phyloP scores from a whole-genome alignment of 805 yeast species.

The Metschnikowia anglica region DNA sequence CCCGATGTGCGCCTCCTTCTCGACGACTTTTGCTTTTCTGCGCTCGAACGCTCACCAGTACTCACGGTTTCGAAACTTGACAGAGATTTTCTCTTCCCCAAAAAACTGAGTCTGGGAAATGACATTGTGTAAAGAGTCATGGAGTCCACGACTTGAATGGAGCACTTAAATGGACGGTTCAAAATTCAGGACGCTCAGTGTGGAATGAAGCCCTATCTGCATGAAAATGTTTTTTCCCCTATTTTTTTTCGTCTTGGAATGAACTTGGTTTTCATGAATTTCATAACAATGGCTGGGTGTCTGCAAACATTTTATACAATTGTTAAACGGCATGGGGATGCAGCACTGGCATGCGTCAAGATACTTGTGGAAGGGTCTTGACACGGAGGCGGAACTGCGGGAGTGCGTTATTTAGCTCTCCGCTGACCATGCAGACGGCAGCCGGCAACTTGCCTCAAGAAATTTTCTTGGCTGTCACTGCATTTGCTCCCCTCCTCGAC shows the following conservation, averaged over 20 bases:
- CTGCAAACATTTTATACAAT: neutral
- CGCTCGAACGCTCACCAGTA: neutral
- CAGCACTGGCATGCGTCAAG: neutral
- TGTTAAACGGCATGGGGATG: no score
- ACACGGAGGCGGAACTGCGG: constrained; percentile 2
- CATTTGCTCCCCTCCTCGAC: no score
- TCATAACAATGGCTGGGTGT: no score
- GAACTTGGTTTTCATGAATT: no score
- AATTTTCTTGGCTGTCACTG: no score
- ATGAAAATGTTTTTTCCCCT: no score
- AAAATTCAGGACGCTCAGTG: neutral
- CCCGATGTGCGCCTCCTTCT: neutral
- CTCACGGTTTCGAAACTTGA: constrained; percentile 3
- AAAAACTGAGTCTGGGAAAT: constrained; percentile 3
- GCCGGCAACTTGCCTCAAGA: no score
- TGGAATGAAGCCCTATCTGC: no score
- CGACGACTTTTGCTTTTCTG: neutral
- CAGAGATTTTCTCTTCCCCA: constrained; percentile 9
- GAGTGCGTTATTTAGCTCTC: neutral
- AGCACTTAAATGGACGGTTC: no score
- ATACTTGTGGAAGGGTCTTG: neutral
- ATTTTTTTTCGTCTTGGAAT: no score
- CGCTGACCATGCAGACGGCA: no score
- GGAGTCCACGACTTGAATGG: no score
- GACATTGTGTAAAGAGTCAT: constrained; percentile 3